Percentiles rank a stretch among this genome's conserved stretches.
These are phyloP conservation scores for Hymenoscyphus salicellus DNA, from an alignment of 2,329 filamentous ascomycete species.

Conservation along the genomic window DNA sequence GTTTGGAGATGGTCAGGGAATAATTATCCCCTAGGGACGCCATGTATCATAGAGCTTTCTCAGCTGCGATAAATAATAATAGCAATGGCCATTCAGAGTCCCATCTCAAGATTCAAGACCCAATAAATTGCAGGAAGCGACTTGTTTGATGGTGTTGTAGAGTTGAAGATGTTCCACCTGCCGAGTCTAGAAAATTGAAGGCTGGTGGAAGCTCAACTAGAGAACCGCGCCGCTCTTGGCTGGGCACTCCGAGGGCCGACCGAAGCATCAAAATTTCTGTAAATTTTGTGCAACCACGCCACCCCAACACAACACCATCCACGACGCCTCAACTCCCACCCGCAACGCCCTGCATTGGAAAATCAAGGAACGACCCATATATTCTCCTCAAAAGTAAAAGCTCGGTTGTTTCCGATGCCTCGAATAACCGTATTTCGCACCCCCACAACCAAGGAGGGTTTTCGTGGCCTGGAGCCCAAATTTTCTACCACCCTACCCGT, in stretches of 20 bases:
- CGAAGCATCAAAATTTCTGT: not conserved
- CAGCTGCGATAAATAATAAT: too few relatives aligned
- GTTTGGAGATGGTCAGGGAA: too few relatives aligned
- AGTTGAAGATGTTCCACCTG: too few relatives aligned
- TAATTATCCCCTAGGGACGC: too few relatives aligned
- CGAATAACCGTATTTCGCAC: not conserved
- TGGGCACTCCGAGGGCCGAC: not conserved
- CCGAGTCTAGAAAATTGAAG: too few relatives aligned
- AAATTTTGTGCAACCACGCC: not conserved
- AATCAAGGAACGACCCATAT: not conserved
- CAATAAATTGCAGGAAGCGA: too few relatives aligned
- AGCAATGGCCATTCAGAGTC: too few relatives aligned
- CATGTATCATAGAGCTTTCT: too few relatives aligned
- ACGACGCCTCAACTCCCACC: not conserved
- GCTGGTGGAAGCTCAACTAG: too few relatives aligned
- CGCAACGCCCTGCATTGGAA: not conserved
- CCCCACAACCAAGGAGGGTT: not conserved
- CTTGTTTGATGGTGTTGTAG: too few relatives aligned
- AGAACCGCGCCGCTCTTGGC: not conserved
- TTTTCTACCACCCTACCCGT: not conserved
- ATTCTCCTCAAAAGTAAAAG: not conserved
- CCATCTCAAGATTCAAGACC: too few relatives aligned
- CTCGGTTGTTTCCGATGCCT: slow-evolving; percentile 2
- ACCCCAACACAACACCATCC: not conserved
- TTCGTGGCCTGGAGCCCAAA: not conserved